phyloP scores from a whole-genome alignment of 2,329 filamentous ascomycete genomes.

The Penicillium sclerotigenum region DNA sequence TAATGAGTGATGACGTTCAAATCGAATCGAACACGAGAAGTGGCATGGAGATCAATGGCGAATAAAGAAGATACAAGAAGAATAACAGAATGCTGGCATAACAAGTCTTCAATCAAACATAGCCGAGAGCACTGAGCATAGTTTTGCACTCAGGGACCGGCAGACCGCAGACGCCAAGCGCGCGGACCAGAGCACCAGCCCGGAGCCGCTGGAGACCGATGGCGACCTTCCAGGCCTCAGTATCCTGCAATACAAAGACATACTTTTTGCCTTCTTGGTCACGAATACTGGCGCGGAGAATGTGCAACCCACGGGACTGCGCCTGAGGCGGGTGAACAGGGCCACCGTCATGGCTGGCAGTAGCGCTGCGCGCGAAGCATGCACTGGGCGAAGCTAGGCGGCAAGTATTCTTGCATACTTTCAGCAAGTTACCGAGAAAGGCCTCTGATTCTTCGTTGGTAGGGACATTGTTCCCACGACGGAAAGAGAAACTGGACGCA shows the following conservation, averaged over 20 bases:
- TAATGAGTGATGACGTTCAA: conserved; percentile 21
- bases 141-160: conserved; percentile 45
- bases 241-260: conserved; percentile 58
- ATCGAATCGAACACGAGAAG: conserved; percentile 1
- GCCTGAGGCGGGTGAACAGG: conserved; percentile 27
- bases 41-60: background rate
- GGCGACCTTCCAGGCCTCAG: conserved; percentile 62
- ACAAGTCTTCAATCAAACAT: conserved; percentile 23
- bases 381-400: conserved; percentile 45
- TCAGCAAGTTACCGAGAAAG: conserved; percentile 61
- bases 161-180: conserved; percentile 53
- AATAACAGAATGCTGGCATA: background rate
- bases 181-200: conserved; percentile 55
- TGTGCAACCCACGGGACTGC: conserved; percentile 49
- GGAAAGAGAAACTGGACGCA: conserved; percentile 32
- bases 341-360: conserved; percentile 28
- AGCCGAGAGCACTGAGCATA: conserved; percentile 42
- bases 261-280: conserved; percentile 61
- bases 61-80: conserved; percentile 7
- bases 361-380: conserved; percentile 38
- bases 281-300: conserved; percentile 57
- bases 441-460: conserved; percentile 64
- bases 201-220: conserved; percentile 56
- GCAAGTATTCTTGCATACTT: conserved; percentile 63
- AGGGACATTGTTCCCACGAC: conserved; percentile 49